Percentiles rank a stretch among this genome's conserved stretches.
Conservation (phyloP, 768 basidiomycete genomes). For the Russula olivacea region DNA sequence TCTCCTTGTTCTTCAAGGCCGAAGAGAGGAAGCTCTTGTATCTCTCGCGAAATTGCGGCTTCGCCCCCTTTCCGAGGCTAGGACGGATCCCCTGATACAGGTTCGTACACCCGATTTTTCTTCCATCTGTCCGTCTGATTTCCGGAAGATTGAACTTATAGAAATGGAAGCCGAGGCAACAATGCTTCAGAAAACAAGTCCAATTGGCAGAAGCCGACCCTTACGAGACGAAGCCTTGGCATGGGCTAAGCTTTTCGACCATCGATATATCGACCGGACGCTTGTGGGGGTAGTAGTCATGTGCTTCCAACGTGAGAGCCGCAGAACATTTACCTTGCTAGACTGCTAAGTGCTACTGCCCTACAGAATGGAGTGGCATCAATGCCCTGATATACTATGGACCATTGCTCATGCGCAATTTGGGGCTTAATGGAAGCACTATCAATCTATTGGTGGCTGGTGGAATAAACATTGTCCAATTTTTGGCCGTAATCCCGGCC, state of each 20-base stretch:
- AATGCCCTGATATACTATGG: conserved; percentile 82
- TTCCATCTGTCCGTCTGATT: neutral
- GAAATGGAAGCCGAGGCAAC: conserved; percentile 68
- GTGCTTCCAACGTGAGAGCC: conserved; percentile 71
- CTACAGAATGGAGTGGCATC: conserved; percentile 78
- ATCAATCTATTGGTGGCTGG: conserved; percentile 65
- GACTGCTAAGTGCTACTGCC: neutral
- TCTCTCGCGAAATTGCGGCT: conserved; percentile 54
- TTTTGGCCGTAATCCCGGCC: conserved; percentile 67
- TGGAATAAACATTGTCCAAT: conserved; percentile 73
- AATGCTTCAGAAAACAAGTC: conserved; percentile 41
- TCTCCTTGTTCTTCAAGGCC: conserved; percentile 50
- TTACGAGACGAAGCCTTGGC: conserved; percentile 34
- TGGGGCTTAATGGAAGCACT: conserved; percentile 57
- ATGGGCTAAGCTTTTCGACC: conserved; percentile 54
- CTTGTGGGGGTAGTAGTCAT: conserved; percentile 67
- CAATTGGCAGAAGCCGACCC: conserved; percentile 24
- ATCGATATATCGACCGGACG: conserved; percentile 54
- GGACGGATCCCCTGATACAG: conserved; percentile 47
- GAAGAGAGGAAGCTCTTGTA: conserved; percentile 49
- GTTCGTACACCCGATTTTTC: conserved; percentile 27
- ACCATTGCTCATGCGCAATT: conserved; percentile 57
- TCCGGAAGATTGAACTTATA: conserved; percentile 55
- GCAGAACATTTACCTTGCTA: neutral
- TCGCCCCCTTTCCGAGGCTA: conserved; percentile 41